Percentiles rank a stretch among this genome's conserved stretches.
These are phyloP conservation scores for Athelia psychrophila DNA, from an alignment of 1,284 basidiomycete genomes.

Conservation along the genomic window DNA sequence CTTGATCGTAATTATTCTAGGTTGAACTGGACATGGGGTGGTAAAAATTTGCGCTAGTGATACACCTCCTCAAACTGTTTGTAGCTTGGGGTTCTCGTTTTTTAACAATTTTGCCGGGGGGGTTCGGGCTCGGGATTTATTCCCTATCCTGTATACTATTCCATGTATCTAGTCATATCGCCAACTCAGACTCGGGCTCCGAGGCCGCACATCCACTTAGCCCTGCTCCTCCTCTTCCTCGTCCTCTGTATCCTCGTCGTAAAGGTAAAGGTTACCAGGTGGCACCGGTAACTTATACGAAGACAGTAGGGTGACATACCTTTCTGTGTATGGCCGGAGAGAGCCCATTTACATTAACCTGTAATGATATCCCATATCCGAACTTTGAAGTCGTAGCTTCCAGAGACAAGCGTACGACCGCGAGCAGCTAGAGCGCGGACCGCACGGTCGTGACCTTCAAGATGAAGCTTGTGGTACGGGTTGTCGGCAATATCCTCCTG, in stretches of 20 bases:
- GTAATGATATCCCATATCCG: slow-evolving; percentile 93
- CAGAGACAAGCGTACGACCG: slow-evolving; percentile 88
- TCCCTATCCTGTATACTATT: no score
- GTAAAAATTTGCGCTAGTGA: no score
- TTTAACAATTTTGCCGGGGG: no score
- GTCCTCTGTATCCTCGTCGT: slow-evolving; percentile 51
- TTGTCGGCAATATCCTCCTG: slow-evolving; percentile 80
- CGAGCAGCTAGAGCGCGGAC: slow-evolving; percentile 91
- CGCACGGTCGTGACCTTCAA: slow-evolving; percentile 88
- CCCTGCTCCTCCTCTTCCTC: slow-evolving; percentile 35
- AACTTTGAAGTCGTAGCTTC: slow-evolving; percentile 92
- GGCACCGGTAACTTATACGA: slow-evolving; percentile 29
- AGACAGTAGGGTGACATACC: slow-evolving; percentile 41
- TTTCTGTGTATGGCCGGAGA: slow-evolving; percentile 89
- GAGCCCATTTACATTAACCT: slow-evolving; percentile 79
- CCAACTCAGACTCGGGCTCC: slow-evolving; percentile 3
- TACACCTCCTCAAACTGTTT: no score
- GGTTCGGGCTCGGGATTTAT: no score
- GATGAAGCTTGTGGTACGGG: slow-evolving; percentile 83
- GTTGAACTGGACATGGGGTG: no score
- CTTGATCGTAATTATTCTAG: no score
- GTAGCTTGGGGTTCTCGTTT: no score
- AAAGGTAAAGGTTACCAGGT: slow-evolving; percentile 43
- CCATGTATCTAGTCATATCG: no score
- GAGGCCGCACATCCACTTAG: slow-evolving; percentile 4